Base-by-base conservation (phyloP, 345 rosid genomes). In the Brassica nigra region DNA sequence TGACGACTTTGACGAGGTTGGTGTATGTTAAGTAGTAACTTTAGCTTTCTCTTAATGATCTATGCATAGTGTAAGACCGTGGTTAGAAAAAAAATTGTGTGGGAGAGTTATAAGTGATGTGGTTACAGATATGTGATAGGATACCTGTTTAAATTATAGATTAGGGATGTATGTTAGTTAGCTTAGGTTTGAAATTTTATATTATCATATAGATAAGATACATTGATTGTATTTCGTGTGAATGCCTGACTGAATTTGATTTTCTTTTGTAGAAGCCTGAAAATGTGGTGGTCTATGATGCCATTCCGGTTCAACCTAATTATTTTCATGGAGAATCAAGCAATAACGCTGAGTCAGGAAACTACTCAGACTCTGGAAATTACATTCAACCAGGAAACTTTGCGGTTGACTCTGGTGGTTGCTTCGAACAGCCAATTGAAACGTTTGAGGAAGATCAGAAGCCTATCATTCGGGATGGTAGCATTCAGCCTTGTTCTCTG, bases 251-350 rank as follows among this genome's bases (percentile, higher is more conserved):
- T 44, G 52, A 14, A 49, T 49, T 4, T 49, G 57, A 49, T 49
- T 49, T 49, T 49, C 7, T 49, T 49, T n/a, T 28, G 63, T 88
- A 91, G 98, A 86, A 78, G 76, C 78, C 83, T 34, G 87, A 83
- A 12, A 62, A 65, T 62, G 61, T 71, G 29, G 85, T 66, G 66
- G 74, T 84, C 49, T 78, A 84, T 74, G 97, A 74, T 82, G 83
- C 89, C 69, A 75, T 83, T 80, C 62, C 82, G 2, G 39, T 70
- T 76, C 79, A 82, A 2, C 76, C 78, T 47, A 89, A 80, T 78
- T 85, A 81, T 79, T 75, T 70, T 73, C 79, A 83, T 74, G 98
- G 90, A 14, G 97, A 87, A 61, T 71, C 95, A 39, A 89, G 91
- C 85, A 88, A 85, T 78, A 76, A 83, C 28, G 81, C 71, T 30